phyloP scores from a whole-genome alignment of 2,329 filamentous ascomycete species.

The Colletotrichum kahawae region DNA sequence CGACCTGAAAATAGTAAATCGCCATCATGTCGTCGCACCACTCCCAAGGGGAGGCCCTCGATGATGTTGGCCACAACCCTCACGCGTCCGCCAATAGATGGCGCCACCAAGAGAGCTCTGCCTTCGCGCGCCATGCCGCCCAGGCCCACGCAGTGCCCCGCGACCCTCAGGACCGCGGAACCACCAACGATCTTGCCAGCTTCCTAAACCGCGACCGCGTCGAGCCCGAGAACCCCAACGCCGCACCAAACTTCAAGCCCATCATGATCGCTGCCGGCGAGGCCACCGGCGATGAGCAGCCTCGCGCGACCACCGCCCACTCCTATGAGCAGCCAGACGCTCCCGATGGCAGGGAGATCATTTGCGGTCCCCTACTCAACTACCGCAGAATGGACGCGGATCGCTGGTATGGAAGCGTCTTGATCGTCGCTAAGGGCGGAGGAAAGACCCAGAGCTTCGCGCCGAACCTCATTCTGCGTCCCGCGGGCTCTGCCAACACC shows the following conservation, averaged over 20 bases:
- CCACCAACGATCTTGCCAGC: slow-evolving; percentile 56
- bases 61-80: slow-evolving; percentile 50
- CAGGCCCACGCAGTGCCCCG: slow-evolving; percentile 36
- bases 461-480: slow-evolving; percentile 63
- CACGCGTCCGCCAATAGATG: slow-evolving; percentile 63
- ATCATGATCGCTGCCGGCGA: slow-evolving; percentile 51
- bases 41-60: slow-evolving; percentile 27
- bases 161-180: slow-evolving; percentile 44
- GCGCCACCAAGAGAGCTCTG: slow-evolving; percentile 68
- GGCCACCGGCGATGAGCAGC: slow-evolving; percentile 31
- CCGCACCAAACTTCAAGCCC: slow-evolving; percentile 47
- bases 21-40: slow-evolving; percentile 23
- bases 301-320: slow-evolving; percentile 15
- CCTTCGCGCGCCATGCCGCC: slow-evolving; percentile 56
- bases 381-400: slow-evolving; percentile 74
- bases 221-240: slow-evolving; percentile 40
- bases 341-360: slow-evolving; percentile 62
- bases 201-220: slow-evolving; percentile 63
- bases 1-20: background rate
- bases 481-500: slow-evolving; percentile 35
- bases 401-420: slow-evolving; percentile 83
- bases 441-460: slow-evolving; percentile 60
- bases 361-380: slow-evolving; percentile 78
- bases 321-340: slow-evolving; percentile 22
- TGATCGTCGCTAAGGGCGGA: slow-evolving; percentile 80